These are phyloP conservation scores for Akanthomyces muscarius DNA, from an alignment of 2,329 filamentous ascomycete species.

Conservation along the genomic window DNA sequence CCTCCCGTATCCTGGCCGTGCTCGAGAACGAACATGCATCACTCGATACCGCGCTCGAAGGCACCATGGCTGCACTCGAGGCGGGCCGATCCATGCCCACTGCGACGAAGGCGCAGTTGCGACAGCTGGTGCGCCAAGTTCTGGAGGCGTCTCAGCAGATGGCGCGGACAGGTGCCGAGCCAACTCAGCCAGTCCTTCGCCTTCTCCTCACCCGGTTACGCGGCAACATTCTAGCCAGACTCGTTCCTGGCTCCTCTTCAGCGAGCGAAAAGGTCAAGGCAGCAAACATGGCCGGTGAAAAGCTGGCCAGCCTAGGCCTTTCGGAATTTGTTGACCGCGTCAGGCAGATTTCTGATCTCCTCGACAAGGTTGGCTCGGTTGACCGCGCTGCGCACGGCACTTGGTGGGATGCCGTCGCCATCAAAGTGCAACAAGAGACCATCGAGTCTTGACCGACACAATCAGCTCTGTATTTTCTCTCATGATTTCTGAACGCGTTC, in stretches of 20 bases:
- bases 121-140: constrained; percentile 55
- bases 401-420: constrained; percentile 67
- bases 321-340: constrained; percentile 70
- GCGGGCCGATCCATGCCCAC: constrained; percentile 60
- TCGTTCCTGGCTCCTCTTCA: constrained; percentile 63
- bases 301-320: constrained; percentile 63
- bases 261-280: constrained; percentile 67
- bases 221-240: constrained; percentile 60
- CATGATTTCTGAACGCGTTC: not conserved
- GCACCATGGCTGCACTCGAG: constrained; percentile 60
- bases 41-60: constrained; percentile 52
- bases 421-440: constrained; percentile 47
- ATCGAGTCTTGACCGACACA: constrained; percentile 17
- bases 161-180: constrained; percentile 37
- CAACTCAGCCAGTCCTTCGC: constrained; percentile 56
- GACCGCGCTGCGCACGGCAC: constrained; percentile 63
- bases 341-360: constrained; percentile 63
- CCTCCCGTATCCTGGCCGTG: constrained; percentile 64
- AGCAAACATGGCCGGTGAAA: constrained; percentile 65
- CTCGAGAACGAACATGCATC: constrained; percentile 55
- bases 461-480: not conserved
- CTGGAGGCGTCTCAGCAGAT: constrained; percentile 48
- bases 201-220: constrained; percentile 65
- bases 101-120: constrained; percentile 57
- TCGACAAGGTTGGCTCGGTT: constrained; percentile 61